Percentiles rank a stretch among this genome's conserved stretches.
Evolutionary conservation across 1,284 basidiomycete species (phyloP).

Genomic region (Exsudoporus floridanus): DNA sequence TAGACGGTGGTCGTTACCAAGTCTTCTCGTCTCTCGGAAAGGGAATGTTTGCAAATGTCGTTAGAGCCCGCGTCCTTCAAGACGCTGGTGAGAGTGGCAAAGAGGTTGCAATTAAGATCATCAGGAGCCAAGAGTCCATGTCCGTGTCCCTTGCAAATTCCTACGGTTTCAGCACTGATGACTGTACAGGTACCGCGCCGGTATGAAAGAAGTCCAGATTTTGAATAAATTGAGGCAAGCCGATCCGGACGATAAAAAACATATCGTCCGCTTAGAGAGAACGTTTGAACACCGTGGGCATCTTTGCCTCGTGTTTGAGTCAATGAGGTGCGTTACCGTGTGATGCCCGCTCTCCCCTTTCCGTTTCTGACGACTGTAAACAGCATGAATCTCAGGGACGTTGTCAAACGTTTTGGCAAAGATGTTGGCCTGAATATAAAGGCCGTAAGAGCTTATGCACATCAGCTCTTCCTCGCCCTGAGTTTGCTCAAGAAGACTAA

Average conservation of each 20-base stretch:
- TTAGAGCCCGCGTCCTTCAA: constrained; percentile 83
- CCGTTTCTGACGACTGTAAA: constrained; percentile 11
- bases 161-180: constrained; percentile 6
- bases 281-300: constrained; percentile 98
- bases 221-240: constrained; percentile 83
- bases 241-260: constrained; percentile 96
- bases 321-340: constrained; percentile 65
- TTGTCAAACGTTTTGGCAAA: constrained; percentile 98
- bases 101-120: constrained; percentile 98
- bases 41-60: constrained; percentile 98
- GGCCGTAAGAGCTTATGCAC: constrained; percentile 96
- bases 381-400: constrained; percentile 97
- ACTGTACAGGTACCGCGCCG: constrained; percentile 84
- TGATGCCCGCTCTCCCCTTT: not conserved
- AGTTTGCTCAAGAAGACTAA: constrained; percentile 85
- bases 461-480: constrained; percentile 91
- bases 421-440: constrained; percentile 95
- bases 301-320: constrained; percentile 95
- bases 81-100: constrained; percentile 62
- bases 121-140: constrained; percentile 97
- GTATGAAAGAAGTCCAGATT: constrained; percentile 89
- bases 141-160: constrained; percentile 43
- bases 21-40: constrained; percentile 94
- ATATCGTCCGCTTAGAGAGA: constrained; percentile 86
- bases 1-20: constrained; percentile 92